Evolutionary conservation across 2,329 filamentous ascomycete species (phyloP).

Genomic region (Ophiocordyceps australis): DNA sequence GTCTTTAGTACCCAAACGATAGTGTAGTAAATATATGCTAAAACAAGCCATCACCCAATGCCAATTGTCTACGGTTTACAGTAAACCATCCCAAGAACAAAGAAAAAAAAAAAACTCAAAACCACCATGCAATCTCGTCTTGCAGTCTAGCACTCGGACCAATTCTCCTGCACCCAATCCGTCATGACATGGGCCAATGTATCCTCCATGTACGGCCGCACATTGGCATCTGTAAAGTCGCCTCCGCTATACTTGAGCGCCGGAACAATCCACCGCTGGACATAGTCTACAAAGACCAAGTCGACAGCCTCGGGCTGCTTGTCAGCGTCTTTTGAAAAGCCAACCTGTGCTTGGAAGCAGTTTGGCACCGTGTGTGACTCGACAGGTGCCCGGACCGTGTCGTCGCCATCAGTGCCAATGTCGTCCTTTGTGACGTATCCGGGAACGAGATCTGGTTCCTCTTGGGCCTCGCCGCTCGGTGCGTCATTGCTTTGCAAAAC

Average conservation of each 20-base stretch:
- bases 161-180: slow-evolving; percentile 40
- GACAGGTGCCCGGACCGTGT: slow-evolving; percentile 65
- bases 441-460: slow-evolving; percentile 21
- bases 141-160: slow-evolving; percentile 31
- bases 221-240: slow-evolving; percentile 27
- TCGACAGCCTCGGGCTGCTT: slow-evolving; percentile 64
- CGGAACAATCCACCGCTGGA: slow-evolving; percentile 62
- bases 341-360: slow-evolving; percentile 53
- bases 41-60: no score
- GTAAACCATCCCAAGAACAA: no score
- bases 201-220: slow-evolving; percentile 31
- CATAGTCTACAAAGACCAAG: slow-evolving; percentile 80
- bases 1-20: no score
- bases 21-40: no score
- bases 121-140: no score
- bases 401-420: slow-evolving; percentile 67
- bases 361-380: slow-evolving; percentile 67
- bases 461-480: slow-evolving; percentile 8
- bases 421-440: slow-evolving; percentile 90
- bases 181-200: slow-evolving; percentile 37
- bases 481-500: slow-evolving; percentile 1
- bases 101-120: no score
- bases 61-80: no score
- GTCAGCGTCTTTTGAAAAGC: slow-evolving; percentile 31
- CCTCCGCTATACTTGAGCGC: slow-evolving; percentile 47